Conservation (phyloP, 306 rosid species). For the Crotalaria pallida region DNA sequence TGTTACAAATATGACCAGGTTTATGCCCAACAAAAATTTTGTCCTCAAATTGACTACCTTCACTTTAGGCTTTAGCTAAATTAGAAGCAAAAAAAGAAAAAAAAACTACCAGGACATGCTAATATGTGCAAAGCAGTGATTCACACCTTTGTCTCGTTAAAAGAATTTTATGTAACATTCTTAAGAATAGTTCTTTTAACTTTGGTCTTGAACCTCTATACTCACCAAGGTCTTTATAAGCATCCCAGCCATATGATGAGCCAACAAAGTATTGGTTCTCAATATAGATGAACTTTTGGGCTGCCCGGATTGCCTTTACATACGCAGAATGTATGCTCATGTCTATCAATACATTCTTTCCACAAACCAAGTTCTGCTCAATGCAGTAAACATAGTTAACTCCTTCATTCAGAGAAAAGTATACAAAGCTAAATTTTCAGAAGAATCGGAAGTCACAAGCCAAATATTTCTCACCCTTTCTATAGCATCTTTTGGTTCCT, state of each 20-base stretch:
- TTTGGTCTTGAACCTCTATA: constrained; percentile 4
- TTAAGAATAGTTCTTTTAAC: neutral
- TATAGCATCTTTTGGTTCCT: constrained; percentile 56
- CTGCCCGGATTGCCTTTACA: constrained; percentile 71
- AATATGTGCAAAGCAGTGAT: neutral
- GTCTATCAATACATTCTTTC: constrained; percentile 78
- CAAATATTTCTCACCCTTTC: constrained; percentile 42
- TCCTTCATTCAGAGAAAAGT: neutral
- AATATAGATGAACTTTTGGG: constrained; percentile 73
- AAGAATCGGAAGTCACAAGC: constrained; percentile 6
- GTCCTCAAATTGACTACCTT: neutral
- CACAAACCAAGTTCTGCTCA: constrained; percentile 76
- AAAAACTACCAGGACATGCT: neutral
- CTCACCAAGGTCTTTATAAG: constrained; percentile 64
- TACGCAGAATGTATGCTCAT: constrained; percentile 91
- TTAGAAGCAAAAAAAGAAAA: neutral
- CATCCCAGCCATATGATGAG: constrained; percentile 76
- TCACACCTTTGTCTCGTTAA: neutral
- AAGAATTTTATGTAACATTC: neutral
- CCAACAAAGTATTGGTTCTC: constrained; percentile 90
- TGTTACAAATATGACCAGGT: neutral
- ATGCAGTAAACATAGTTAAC: constrained; percentile 6
- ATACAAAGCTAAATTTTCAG: neutral
- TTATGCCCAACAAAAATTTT: neutral
- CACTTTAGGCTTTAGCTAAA: neutral